Base-by-base conservation (phyloP, 2,329 filamentous ascomycete species). In the Xylaria sp. region DNA sequence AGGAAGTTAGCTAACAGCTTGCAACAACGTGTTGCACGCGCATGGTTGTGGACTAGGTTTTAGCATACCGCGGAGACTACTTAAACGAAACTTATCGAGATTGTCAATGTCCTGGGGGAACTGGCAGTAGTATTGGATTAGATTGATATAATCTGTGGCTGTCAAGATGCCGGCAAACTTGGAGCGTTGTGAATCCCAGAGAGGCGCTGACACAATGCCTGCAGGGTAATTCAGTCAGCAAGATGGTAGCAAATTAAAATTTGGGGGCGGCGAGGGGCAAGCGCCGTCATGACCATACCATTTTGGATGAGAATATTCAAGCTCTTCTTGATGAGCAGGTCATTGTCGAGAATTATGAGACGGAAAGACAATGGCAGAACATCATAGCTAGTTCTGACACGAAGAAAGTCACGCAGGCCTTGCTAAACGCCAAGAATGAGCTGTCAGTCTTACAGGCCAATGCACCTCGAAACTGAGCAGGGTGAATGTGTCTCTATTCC, bases 91-190 rank as follows among this genome's bases (percentile, higher is more conserved):
- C 77, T 97, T 92, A 69, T 98, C 95, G 71, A 99, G 91, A 74
- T 94, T 89, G 68, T 89, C 88, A 64, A 98, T 86, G 61, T 94
- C 91, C 69, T 96, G 92, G 2, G 94, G 95, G 71, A 95, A 96
- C 78, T 98, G 94, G 83, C 93, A 97, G 82, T 99, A 98, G 79
- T 99, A 99, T 77, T 98, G 94, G 42, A 99, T 96, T 60, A 99
- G 90, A 74, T 99, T 99, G 80, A 99, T 96, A 77, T 95, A 99
- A 79, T 99, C 95, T 64, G 93, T 96, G 66, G 93, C 95, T 28
- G 95, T 99, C 68, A 99, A 84, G 51, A 99, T 86, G 40, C 95
- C 95, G 42, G 94, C 95, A 78, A 98, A 99, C 37, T 91, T 92
- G 25, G 94, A 96, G 3, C 89, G 92, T 68, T 91, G 90, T 25